phyloP scores from a whole-genome alignment of 495 filamentous ascomycete species.

The Penicillium silybi region DNA sequence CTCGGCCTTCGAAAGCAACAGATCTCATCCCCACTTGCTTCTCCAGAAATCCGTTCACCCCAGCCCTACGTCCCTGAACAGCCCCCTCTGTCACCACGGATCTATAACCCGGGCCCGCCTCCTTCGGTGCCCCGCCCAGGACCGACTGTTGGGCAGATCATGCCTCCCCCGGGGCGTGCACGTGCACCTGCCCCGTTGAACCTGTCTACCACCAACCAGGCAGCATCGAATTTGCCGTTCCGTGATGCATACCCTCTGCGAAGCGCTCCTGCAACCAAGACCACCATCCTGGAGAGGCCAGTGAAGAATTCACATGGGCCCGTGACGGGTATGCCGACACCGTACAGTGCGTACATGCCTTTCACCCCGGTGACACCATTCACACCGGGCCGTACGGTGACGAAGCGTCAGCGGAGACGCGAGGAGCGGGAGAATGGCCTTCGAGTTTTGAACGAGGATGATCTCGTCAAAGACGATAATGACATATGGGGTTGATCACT shows the following conservation, averaged over 20 bases:
- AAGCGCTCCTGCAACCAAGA: slow-evolving; percentile 67
- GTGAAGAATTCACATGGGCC: slow-evolving; percentile 54
- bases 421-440: slow-evolving; percentile 37
- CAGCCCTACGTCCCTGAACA: slow-evolving; percentile 46
- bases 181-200: slow-evolving; percentile 35
- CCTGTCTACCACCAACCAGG: slow-evolving; percentile 28
- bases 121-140: slow-evolving; percentile 34
- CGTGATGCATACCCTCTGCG: slow-evolving; percentile 47
- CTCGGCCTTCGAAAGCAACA: slow-evolving; percentile 50
- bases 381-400: slow-evolving; percentile 72
- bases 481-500: slow-evolving; percentile 52
- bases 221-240: slow-evolving; percentile 50
- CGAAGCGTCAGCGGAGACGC: slow-evolving; percentile 67
- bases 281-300: slow-evolving; percentile 70
- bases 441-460: slow-evolving; percentile 42
- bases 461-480: slow-evolving; percentile 48
- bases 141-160: slow-evolving; percentile 16
- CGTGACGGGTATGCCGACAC: slow-evolving; percentile 70
- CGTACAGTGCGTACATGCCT: slow-evolving; percentile 90
- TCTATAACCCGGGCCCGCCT: slow-evolving; percentile 56
- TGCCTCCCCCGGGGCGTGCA: slow-evolving; percentile 17
- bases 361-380: slow-evolving; percentile 85
- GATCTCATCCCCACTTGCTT: slow-evolving; percentile 56
- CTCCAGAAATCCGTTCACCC: slow-evolving; percentile 38
- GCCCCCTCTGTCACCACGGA: slow-evolving; percentile 53